phyloP scores from a whole-genome alignment of 495 filamentous ascomycete genomes.

The Melanomma pulvis-pyrius region DNA sequence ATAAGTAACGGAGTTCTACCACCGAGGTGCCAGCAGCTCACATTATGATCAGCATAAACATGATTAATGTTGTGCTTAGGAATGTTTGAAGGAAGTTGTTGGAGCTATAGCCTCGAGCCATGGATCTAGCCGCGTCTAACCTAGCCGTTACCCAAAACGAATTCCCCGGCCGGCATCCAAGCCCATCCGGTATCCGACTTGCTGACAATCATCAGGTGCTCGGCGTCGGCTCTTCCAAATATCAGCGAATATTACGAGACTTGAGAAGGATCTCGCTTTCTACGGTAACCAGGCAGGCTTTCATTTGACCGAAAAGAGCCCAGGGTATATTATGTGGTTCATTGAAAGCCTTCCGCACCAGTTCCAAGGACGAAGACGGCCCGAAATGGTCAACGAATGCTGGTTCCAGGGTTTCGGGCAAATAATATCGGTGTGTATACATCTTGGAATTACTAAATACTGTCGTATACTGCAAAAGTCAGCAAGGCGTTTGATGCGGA shows the following conservation, averaged over 20 bases:
- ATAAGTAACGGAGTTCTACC: background rate
- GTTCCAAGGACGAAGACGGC: background rate
- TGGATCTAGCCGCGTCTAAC: background rate
- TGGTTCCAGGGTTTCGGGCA: background rate
- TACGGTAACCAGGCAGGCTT: background rate
- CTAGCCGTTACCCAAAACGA: constrained; percentile 1
- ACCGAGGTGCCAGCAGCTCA: background rate
- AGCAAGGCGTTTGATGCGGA: too few species aligned
- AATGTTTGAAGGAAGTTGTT: constrained; percentile 3
- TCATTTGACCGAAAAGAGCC: background rate
- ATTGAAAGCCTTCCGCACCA: background rate
- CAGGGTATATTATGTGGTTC: background rate
- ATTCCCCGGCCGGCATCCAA: background rate
- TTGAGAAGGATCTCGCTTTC: background rate
- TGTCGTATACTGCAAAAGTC: background rate
- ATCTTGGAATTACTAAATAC: background rate
- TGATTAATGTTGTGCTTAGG: constrained; percentile 3
- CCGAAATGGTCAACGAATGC: background rate
- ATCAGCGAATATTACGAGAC: background rate
- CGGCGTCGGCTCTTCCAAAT: background rate
- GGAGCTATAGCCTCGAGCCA: constrained; percentile 1
- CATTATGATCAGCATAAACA: background rate
- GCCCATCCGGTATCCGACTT: background rate
- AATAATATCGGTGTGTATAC: background rate
- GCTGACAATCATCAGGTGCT: constrained; percentile 13